These are phyloP conservation scores for Macrolepiota fuliginosa DNA, from an alignment of 768 basidiomycete genomes.

Conservation along the genomic window DNA sequence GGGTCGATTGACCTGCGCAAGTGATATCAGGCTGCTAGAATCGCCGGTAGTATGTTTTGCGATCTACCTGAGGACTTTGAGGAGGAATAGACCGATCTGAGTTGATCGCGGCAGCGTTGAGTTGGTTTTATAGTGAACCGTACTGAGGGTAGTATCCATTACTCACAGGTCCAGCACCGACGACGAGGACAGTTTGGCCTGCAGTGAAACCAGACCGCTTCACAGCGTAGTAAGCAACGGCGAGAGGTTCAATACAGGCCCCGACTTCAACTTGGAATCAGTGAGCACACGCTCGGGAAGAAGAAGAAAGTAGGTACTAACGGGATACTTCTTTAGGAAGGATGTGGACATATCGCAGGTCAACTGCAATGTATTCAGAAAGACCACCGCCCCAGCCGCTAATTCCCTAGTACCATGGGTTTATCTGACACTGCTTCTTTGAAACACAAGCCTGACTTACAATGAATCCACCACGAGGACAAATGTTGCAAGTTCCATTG, in stretches of 20 bases:
- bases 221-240: constrained; percentile 45
- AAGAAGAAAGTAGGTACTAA: constrained; percentile 14
- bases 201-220: constrained; percentile 35
- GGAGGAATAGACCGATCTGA: constrained; percentile 37
- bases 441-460: constrained; percentile 20
- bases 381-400: constrained; percentile 42
- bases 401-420: constrained; percentile 27
- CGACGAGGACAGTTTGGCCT: constrained; percentile 37
- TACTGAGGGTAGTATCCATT: background rate
- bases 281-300: background rate
- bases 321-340: constrained; percentile 36
- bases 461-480: constrained; percentile 31
- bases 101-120: background rate
- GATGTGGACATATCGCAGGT: constrained; percentile 32
- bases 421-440: background rate
- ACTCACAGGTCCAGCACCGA: constrained; percentile 45
- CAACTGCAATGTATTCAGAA: constrained; percentile 38
- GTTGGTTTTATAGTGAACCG: background rate
- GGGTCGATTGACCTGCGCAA: constrained; percentile 26
- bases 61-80: constrained; percentile 33
- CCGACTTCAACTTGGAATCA: constrained; percentile 39
- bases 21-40: background rate
- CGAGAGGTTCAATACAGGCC: constrained; percentile 45
- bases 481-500: constrained; percentile 32
- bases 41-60: background rate